phyloP scores from a whole-genome alignment of 805 yeast genomes.

The Peterozyma xylosa region DNA sequence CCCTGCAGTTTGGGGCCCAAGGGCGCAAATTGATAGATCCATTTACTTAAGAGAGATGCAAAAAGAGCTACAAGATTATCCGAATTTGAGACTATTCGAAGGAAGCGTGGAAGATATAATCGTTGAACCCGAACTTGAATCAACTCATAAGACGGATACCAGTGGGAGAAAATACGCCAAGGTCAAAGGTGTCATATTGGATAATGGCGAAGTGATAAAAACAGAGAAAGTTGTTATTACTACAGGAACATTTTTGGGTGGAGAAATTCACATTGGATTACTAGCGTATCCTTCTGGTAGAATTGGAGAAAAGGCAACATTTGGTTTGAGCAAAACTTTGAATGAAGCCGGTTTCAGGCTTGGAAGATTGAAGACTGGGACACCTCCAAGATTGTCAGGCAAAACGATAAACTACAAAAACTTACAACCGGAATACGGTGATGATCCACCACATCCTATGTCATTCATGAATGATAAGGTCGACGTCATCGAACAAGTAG shows the following conservation, averaged over 20 bases:
- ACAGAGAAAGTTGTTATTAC: conserved; percentile 76
- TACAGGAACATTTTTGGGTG: conserved; percentile 93
- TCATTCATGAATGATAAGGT: conserved; percentile 73
- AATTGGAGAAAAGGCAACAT: conserved; percentile 86
- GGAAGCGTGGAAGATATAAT: conserved; percentile 84
- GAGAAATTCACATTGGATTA: conserved; percentile 89
- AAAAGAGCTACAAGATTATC: conserved; percentile 43
- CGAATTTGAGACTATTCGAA: conserved; percentile 51
- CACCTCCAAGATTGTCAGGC: conserved; percentile 84
- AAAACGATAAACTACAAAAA: conserved; percentile 60
- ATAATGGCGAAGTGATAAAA: conserved; percentile 52
- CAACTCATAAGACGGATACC: conserved; percentile 13
- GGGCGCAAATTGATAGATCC: conserved; percentile 91
- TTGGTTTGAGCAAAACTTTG: conserved; percentile 79
- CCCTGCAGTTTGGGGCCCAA: conserved; percentile 96
- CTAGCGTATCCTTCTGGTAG: conserved; percentile 83
- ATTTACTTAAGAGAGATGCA: conserved; percentile 81
- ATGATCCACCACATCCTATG: conserved; percentile 83
- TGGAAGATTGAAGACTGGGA: conserved; percentile 93
- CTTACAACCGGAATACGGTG: conserved; percentile 73
- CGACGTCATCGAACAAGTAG: conserved; percentile 48
- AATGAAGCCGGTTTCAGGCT: conserved; percentile 69
- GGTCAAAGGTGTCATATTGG: conserved; percentile 68
- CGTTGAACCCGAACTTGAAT: conserved; percentile 31
- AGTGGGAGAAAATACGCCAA: conserved; percentile 34